phyloP scores from a whole-genome alignment of 306 rosid species.

The Cucurbita pepo region DNA sequence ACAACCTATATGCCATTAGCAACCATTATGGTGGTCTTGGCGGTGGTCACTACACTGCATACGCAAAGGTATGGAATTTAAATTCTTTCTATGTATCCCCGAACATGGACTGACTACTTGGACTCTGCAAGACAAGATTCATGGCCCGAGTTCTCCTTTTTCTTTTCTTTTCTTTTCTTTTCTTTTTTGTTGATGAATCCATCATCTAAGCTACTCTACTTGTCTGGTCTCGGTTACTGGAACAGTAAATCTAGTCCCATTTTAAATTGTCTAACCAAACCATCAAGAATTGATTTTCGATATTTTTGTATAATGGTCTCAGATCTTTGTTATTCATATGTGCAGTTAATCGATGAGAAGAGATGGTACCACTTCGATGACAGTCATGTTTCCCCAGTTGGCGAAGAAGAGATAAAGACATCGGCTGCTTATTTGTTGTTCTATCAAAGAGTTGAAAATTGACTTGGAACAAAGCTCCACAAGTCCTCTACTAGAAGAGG shows the following conservation, averaged over 20 bases:
- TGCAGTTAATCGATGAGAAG: slow-evolving; percentile 85
- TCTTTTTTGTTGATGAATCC: too few relatives aligned
- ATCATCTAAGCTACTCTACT: too few relatives aligned
- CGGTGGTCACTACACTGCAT: slow-evolving; percentile 96
- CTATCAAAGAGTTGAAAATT: slow-evolving; percentile 55
- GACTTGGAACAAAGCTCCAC: background rate
- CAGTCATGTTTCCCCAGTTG: slow-evolving; percentile 53
- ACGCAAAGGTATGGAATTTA: slow-evolving; percentile 48
- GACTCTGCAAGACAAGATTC: background rate
- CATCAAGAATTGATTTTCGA: background rate
- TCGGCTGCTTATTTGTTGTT: slow-evolving; percentile 84
- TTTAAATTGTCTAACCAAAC: too few relatives aligned
- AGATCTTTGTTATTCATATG: background rate
- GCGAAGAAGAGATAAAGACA: slow-evolving; percentile 68
- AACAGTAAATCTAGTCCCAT: too few relatives aligned
- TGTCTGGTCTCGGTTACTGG: too few relatives aligned
- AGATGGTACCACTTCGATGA: slow-evolving; percentile 96
- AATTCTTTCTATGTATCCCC: background rate
- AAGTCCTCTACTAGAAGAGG: background rate
- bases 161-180: background rate
- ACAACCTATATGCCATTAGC: slow-evolving; percentile 85
- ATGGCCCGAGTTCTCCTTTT: background rate
- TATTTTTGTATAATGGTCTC: background rate
- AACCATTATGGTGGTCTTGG: slow-evolving; percentile 98
- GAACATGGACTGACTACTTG: background rate